Evolutionary conservation across 2,329 filamentous ascomycete genomes (phyloP).

Genomic region (Stylonectria norvegica): DNA sequence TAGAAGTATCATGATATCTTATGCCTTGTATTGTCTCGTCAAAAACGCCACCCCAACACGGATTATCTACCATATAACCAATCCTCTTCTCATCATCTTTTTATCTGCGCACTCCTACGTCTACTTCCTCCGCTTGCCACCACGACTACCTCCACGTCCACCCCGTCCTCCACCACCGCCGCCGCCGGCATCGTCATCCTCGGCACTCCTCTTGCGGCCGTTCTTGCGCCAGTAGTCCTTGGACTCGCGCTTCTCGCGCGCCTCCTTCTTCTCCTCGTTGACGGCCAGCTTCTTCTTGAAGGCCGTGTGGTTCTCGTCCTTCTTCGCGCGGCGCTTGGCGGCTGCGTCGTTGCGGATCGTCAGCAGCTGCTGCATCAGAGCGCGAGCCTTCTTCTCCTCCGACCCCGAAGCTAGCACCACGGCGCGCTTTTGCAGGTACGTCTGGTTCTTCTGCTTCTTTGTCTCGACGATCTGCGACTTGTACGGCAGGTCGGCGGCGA

Average conservation of each 20-base stretch:
- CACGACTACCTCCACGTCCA: too few relatives aligned
- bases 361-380: slow-evolving; percentile 88
- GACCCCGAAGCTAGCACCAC: slow-evolving; percentile 75
- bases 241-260: slow-evolving; percentile 83
- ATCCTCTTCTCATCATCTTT: slow-evolving; percentile 12
- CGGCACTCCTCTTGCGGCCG: slow-evolving; percentile 63
- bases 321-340: slow-evolving; percentile 76
- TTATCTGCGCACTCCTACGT: neutral
- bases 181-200: slow-evolving; percentile 38
- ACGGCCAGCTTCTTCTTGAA: slow-evolving; percentile 82
- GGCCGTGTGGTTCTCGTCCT: slow-evolving; percentile 78
- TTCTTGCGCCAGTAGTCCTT: slow-evolving; percentile 92
- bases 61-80: slow-evolving; percentile 19
- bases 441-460: slow-evolving; percentile 73
- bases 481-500: slow-evolving; percentile 84
- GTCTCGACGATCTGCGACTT: slow-evolving; percentile 84
- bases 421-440: slow-evolving; percentile 93
- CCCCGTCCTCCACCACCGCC: too few relatives aligned
- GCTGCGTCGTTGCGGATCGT: slow-evolving; percentile 88
- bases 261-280: slow-evolving; percentile 78
- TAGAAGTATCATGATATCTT: too few relatives aligned
- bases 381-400: slow-evolving; percentile 85
- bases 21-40: too few relatives aligned
- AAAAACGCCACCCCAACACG: slow-evolving; percentile 23
- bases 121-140: slow-evolving; percentile 35